Percentiles rank a stretch among this genome's conserved stretches.
phyloP scores from a whole-genome alignment of 2,329 filamentous ascomycete genomes.

The Nothopassalora personata region DNA sequence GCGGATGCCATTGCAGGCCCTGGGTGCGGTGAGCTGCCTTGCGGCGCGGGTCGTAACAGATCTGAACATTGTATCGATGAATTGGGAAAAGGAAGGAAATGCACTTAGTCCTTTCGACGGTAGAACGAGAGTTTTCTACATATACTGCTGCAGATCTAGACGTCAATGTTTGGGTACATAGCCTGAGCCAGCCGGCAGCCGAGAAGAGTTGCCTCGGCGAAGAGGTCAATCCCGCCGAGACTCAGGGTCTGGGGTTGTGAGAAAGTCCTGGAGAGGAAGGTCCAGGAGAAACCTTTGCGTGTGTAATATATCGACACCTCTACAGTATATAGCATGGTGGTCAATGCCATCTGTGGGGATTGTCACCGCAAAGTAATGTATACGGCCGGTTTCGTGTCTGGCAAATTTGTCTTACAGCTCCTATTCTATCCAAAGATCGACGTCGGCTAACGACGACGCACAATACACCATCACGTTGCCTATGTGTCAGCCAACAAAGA shows the following conservation, averaged over 20 bases:
- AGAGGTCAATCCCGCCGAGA: not conserved
- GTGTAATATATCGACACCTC: not conserved
- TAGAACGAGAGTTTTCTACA: not conserved
- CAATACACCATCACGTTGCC: too few species aligned
- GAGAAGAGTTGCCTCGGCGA: not conserved
- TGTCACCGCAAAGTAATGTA: too few species aligned
- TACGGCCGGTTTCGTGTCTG: too few species aligned
- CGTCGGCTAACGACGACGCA: too few species aligned
- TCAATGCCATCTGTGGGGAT: too few species aligned
- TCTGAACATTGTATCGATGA: slow-evolving; percentile 38
- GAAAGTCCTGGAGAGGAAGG: not conserved
- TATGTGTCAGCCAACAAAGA: too few species aligned
- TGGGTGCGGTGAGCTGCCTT: slow-evolving; percentile 31
- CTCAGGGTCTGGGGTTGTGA: slow-evolving; percentile 1
- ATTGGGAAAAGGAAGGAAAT: not conserved
- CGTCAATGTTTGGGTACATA: not conserved
- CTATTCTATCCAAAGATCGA: too few species aligned
- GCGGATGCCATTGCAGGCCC: slow-evolving; percentile 31
- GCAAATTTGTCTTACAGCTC: too few species aligned
- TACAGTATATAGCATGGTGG: not conserved
- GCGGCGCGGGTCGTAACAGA: slow-evolving; percentile 38
- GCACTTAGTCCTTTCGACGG: not conserved
- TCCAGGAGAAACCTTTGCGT: not conserved
- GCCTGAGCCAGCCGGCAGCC: not conserved
- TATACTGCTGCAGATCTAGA: not conserved